These are phyloP conservation scores for Nemania bipapillata DNA, from an alignment of 2,329 filamentous ascomycete genomes.

Conservation along the genomic window DNA sequence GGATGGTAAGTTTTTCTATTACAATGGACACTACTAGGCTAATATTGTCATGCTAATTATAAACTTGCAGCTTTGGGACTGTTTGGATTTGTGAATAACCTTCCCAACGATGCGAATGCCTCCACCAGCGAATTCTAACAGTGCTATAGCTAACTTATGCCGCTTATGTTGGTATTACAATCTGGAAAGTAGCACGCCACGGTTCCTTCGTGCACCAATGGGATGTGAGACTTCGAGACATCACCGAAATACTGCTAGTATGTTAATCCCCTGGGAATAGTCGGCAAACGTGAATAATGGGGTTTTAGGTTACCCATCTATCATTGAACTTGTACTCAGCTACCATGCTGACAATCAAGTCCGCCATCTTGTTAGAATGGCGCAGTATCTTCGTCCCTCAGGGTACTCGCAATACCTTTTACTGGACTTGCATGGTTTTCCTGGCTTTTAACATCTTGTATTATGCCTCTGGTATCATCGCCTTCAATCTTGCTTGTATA, in stretches of 20 bases:
- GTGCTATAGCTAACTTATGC: too few relatives aligned
- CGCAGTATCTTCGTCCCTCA: constrained; percentile 46
- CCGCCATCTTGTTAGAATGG: constrained; percentile 55
- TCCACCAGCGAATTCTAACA: too few relatives aligned
- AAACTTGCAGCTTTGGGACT: too few relatives aligned
- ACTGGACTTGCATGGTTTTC: constrained; percentile 43
- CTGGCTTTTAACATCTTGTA: constrained; percentile 42
- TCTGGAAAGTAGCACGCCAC: background rate
- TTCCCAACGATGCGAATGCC: too few relatives aligned
- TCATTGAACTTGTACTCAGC: constrained; percentile 20
- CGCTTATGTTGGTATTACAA: constrained; percentile 8
- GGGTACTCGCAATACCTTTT: constrained; percentile 46
- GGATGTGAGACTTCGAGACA: constrained; percentile 11
- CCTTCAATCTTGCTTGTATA: constrained; percentile 47
- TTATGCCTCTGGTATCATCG: constrained; percentile 40
- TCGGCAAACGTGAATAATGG: too few relatives aligned
- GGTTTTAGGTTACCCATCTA: too few relatives aligned
- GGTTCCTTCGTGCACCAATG: constrained; percentile 13
- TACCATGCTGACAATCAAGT: constrained; percentile 19
- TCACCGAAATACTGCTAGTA: constrained; percentile 6
- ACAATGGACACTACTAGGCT: too few relatives aligned
- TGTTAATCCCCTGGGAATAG: too few relatives aligned
- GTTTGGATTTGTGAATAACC: too few relatives aligned
- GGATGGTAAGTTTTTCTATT: too few relatives aligned
- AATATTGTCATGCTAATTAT: too few relatives aligned